Evolutionary conservation across 768 basidiomycete genomes (phyloP).

Genomic region (Pleurotus salmoneostramineus): DNA sequence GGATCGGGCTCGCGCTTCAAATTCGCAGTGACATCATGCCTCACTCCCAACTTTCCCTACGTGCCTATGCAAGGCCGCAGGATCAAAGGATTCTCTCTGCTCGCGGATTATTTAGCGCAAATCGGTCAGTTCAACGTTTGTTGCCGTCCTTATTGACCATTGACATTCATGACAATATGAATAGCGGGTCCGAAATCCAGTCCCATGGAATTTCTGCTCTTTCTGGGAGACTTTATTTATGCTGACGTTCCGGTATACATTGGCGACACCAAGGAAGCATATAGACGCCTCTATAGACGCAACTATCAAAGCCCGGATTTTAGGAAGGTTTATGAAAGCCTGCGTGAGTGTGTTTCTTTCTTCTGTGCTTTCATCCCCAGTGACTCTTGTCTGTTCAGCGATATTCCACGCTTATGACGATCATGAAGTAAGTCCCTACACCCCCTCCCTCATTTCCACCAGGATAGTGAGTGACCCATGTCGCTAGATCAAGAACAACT

Average conservation of each 20-base stretch:
- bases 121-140: background rate
- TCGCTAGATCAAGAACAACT: constrained; percentile 61
- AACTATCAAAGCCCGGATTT: constrained; percentile 64
- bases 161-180: no score
- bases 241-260: constrained; percentile 65
- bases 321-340: constrained; percentile 60
- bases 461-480: background rate
- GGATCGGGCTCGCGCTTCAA: constrained; percentile 53
- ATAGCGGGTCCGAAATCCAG: background rate
- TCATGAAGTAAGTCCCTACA: constrained; percentile 46
- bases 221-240: constrained; percentile 76
- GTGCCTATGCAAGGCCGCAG: constrained; percentile 44
- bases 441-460: background rate
- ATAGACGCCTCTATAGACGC: constrained; percentile 62
- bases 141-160: no score
- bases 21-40: constrained; percentile 66
- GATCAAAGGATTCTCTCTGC: constrained; percentile 63
- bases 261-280: constrained; percentile 55
- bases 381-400: constrained; percentile 30
- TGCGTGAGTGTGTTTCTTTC: constrained; percentile 52
- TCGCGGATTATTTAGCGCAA: constrained; percentile 48
- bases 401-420: constrained; percentile 71
- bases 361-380: background rate
- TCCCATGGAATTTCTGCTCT: constrained; percentile 56
- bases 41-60: constrained; percentile 74